Conservation (phyloP, 768 basidiomycete species). For the Boletus rufocinnamomeus region DNA sequence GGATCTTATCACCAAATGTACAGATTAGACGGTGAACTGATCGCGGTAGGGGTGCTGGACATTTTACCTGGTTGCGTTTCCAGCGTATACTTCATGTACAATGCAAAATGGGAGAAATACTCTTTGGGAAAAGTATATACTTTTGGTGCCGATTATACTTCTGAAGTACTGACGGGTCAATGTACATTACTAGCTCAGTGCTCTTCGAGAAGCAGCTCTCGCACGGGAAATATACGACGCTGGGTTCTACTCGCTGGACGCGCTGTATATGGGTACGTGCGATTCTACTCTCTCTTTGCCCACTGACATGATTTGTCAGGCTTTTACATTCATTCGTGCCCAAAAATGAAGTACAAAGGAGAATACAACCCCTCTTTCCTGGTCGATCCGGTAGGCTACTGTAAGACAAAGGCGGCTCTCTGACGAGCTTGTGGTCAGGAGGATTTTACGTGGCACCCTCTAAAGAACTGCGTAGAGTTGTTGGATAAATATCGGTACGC, state of each 20-base stretch:
- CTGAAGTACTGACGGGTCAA: conserved; percentile 1
- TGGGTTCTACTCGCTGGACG: conserved; percentile 62
- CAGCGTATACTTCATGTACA: conserved; percentile 89
- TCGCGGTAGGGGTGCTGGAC: conserved; percentile 89
- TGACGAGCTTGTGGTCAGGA: conserved; percentile 48
- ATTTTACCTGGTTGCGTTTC: conserved; percentile 86
- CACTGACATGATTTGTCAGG: conserved; percentile 46
- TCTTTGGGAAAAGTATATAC: conserved; percentile 73
- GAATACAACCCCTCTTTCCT: conserved; percentile 90
- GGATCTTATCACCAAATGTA: conserved; percentile 95
- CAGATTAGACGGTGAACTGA: conserved; percentile 73
- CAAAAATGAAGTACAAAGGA: conserved; percentile 96
- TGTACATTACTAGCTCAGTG: conserved; percentile 63
- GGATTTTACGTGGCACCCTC: conserved; percentile 73
- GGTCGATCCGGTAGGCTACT: conserved; percentile 69
- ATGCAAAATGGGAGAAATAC: conserved; percentile 63
- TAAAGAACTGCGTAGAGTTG: conserved; percentile 57
- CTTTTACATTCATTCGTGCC: conserved; percentile 89
- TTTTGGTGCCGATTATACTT: neutral
- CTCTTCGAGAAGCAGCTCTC: conserved; percentile 76
- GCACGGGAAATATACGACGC: conserved; percentile 72
- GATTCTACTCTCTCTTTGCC: neutral
- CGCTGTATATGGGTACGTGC: conserved; percentile 82
- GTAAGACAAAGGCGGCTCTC: neutral
- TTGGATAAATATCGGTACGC: conserved; percentile 71